Conservation (phyloP, 1,139 yeast species). For the Saccharomyces hybrid region DNA sequence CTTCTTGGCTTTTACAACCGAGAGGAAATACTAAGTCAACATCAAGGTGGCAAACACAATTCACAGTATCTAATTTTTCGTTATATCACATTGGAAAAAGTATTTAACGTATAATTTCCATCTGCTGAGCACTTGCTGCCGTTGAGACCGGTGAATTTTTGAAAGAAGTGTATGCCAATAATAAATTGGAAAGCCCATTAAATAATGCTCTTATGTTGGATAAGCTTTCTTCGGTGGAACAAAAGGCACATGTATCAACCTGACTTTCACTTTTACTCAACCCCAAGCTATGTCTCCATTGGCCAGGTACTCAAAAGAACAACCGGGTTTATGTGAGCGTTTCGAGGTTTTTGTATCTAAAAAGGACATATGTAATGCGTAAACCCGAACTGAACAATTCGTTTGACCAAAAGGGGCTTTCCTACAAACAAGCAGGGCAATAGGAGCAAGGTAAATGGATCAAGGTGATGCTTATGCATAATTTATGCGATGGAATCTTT, state of each 20-base stretch:
- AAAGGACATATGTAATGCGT: constrained; percentile 96
- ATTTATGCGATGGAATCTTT: constrained; percentile 87
- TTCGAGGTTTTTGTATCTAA: constrained; percentile 98
- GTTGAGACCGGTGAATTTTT: constrained; percentile 88
- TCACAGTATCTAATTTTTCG: no score
- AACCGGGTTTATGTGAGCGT: constrained; percentile 94
- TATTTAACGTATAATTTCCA: constrained; percentile 83
- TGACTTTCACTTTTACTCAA: constrained; percentile 96
- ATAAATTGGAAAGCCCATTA: constrained; percentile 81
- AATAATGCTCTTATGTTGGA: constrained; percentile 98
- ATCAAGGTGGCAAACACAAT: no score
- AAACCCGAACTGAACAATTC: constrained; percentile 99
- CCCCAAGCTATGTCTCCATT: constrained; percentile 99
- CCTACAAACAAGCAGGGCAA: constrained; percentile 82
- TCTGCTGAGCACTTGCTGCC: constrained; percentile 89
- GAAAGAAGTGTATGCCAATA: constrained; percentile 66
- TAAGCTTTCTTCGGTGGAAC: constrained; percentile 85
- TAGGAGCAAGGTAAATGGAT: constrained; percentile 64
- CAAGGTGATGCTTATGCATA: constrained; percentile 99
- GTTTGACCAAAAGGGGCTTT: constrained; percentile 92
- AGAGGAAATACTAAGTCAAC: no score
- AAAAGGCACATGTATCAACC: constrained; percentile 90
- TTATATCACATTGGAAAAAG: constrained; percentile 53
- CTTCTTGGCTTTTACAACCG: no score
- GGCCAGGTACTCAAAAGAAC: constrained; percentile 89